Evolutionary conservation across 2,329 filamentous ascomycete genomes (phyloP), one percentile per base, ranked within the genome.

Genomic region (Zymoseptoria pseudotritici): DNA sequence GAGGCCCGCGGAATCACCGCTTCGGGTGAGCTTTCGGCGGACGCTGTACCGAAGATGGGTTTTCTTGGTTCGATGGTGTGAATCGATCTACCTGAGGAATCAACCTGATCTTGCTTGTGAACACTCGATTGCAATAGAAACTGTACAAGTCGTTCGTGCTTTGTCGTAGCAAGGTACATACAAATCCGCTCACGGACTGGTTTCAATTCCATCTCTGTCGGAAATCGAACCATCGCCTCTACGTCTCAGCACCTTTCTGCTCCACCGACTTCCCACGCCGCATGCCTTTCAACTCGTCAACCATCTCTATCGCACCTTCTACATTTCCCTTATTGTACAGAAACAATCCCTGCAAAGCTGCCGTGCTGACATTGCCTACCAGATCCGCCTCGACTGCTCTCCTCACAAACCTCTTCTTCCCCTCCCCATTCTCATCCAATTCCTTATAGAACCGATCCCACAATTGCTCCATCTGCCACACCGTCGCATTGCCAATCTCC

Each of bases 391-490:
- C 81, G 52, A 85, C 82, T 11, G 96, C 82, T 62, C 83, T 84
- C 21, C 80, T 71, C 64, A 97, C 75, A 77, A 99, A 97, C 19
- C 82, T 78, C 67, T 82, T 76, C 68, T 86, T 85, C 20, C 85
- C 83, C 5, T 76, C 74, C 17, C 86, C 85, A 58, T 85, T 82
- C 0, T 69, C 66, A 70, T 96, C 92, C 22, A 90, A 78, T 36
- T 95, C 90, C 3, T 89, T 88, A 71, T 97, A 99, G 77, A 97
- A 99, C 20, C 94, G 86, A 73, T 95, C 88, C 91, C 93, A 99
- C 77, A 99, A 89, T 74, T 88, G 82, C 13, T 79, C 84, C 19
- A 95, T 92, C 75, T 97, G 94, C 73, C 89, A 88, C 60, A 85
- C 82, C 2, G 89, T 93, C 31, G 93, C 91, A 74, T 96, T 89